phyloP scores from a whole-genome alignment of 768 basidiomycete species.

The Termitomyces sp. region DNA sequence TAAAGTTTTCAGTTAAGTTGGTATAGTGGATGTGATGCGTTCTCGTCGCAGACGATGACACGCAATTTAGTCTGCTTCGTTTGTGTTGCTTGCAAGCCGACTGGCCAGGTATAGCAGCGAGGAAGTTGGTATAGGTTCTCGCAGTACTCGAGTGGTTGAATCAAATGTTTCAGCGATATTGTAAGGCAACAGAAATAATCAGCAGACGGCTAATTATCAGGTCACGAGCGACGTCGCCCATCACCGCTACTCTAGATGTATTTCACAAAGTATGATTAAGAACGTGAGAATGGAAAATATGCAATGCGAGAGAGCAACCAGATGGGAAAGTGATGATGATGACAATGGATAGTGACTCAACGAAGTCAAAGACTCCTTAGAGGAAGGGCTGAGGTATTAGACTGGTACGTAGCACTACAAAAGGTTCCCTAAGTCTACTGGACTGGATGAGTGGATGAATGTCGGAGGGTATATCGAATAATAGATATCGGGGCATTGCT shows the following conservation, averaged over 20 bases:
- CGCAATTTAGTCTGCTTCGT: background rate
- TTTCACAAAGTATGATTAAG: conserved; percentile 11
- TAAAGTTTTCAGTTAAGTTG: background rate
- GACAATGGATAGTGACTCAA: conserved; percentile 8
- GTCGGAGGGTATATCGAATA: conserved; percentile 34
- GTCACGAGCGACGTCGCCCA: too few relatives aligned
- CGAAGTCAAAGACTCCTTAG: conserved; percentile 6
- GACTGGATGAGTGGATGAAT: conserved; percentile 20
- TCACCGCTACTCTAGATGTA: conserved; percentile 8
- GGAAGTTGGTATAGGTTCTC: background rate
- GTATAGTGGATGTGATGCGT: background rate
- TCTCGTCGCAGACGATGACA: background rate
- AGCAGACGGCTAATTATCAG: background rate
- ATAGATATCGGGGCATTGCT: conserved; percentile 23
- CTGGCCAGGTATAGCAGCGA: background rate
- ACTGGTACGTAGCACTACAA: conserved; percentile 16
- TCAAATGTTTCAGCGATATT: background rate
- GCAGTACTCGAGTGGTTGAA: background rate
- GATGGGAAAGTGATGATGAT: conserved; percentile 8
- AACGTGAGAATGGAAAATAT: conserved; percentile 10
- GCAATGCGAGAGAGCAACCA: conserved; percentile 13
- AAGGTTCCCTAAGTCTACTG: conserved; percentile 26
- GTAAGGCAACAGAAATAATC: too few relatives aligned
- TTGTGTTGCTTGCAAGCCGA: background rate
- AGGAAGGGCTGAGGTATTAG: conserved; percentile 25